Base-by-base conservation (phyloP, 495 filamentous ascomycete genomes). In the Talaromyces trachyspermus region DNA sequence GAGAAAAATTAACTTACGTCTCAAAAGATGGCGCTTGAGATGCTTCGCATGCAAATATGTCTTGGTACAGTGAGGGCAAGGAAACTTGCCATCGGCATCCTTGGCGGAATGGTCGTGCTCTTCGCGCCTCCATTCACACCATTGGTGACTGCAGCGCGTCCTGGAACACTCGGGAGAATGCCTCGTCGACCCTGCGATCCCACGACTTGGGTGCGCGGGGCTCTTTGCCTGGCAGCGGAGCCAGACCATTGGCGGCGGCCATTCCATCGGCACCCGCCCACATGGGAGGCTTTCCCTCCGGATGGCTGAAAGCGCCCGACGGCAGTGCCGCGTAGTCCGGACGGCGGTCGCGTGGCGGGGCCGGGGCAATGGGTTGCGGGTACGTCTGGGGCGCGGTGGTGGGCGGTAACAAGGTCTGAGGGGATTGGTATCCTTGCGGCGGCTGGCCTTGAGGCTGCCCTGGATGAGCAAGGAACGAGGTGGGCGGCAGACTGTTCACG, bases 11-110 rank as follows among this genome's bases (percentile, higher is more conserved):
- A 51, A 85, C 89, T 89, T 78, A 95, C 89, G 92, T 72, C 92
- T 74, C 44, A 97, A 74, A 15, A 96, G 74, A 75, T 98, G 92
- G 52, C 92, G 80, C 75, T 98, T 98, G 49, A 98, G 69, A 65
- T 98, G 92, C 72, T 98, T 98, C 25, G 89, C 85, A 65, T 98
- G 92, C 42, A 96, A 79, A 65, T 98, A 98, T 6, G 88, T 95
- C 73, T 96, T 98, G 58, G 84, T 92, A 65, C 92, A 98, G 66
- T 96, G 87, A 54, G 86, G 87, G 69, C 92, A 98, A 32, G 91
- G 90, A 61, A 89, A 98, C 74, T 97, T 97, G 49, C 90, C 90
- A 60, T 96, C 89, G 9, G 87, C 85, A 64, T 95, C 89, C 70
- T 97, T 97, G 54, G 83, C 79, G 91, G 89, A 27, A 91, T 89